Evolutionary conservation across 805 yeast species (phyloP), one percentile per base, ranked within the genome.

Genomic region (Phaffomyces opuntiae): DNA sequence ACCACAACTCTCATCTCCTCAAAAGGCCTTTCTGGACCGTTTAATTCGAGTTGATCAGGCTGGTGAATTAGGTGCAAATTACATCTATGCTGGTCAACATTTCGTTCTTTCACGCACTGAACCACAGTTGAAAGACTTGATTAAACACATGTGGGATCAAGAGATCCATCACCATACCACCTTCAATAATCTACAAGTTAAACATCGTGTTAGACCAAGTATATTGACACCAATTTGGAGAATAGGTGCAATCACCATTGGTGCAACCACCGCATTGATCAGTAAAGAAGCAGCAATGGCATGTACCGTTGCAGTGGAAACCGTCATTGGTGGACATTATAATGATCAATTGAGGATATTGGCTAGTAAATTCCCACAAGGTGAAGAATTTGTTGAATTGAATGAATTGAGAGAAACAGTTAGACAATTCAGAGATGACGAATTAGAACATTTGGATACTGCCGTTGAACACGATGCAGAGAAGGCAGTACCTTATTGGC

Each of bases 261-360:
- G 99, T 4, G 78, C 80, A 1, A 84, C 82, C 1, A 93, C 98
- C 0, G 97, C 96, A 0, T 55, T 85, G 44, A 65, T 89, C 51
- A 83, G 96, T 16, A 87, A 88, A 59, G 96, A 91, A 61, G 97
- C 96, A 3, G 98, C 99, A 3, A 93, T 93, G 99, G 98, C 99
- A 1, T 93, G 99, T 63, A 93, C 99, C 0, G 98, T 90, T 49
- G 98, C 98, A 0, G 98, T 93, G 2, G 99, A 93, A 65, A 93
- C 99, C 0, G 98, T 93, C 7, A 93, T 93, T 62, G 99, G 99
- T 2, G 86, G 87, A 2, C 99, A 93, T 62, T 93, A 93, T 66
- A 93, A 93, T 61, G 82, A 81, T 50, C 99, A 93, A 63, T 69
- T 93, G 53, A 72, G 99, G 44, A 78, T 81, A 36, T 69, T 93